Base-by-base conservation (phyloP, 768 basidiomycete species). In the Boletus insuetus region DNA sequence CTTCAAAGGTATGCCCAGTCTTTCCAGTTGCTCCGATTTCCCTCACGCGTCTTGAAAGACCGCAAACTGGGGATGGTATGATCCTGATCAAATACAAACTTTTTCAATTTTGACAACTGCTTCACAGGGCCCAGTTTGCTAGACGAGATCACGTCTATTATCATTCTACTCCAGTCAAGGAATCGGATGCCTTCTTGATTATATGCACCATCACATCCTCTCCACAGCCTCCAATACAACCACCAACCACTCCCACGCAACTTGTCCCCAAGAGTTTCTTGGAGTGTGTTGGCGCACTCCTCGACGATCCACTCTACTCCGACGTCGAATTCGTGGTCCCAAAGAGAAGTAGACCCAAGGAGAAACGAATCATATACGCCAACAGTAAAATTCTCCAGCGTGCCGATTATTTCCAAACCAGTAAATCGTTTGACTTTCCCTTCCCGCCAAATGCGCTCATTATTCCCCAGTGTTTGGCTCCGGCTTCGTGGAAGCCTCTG, bases 21-120 rank as follows among this genome's bases (percentile, higher is more conserved):
- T 32, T 8, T 31, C 29, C 6, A 14, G 35, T 44, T 12, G 17
- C 29, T 19, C 34, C 44, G 6, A 26, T 49, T 13, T 46, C 19
- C 39, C 61, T 73, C 49, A 66, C 29, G 14, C 19, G 32, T 34
- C 22, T 16, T 46, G 12, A 46, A 54, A 89, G 86, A 87, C 90
- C 13, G 87, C 87, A 29, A 93, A 92, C 63, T 92, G 90, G 91
- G 90, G 89, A 69, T 94, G 91, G 89, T 87, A 79, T 47, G 63
- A 13, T 46, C 31, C 20, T 35, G 46, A 56, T 41, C 48, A 51
- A 37, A 53, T 26, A 32, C 32, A 6, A n/a, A 24, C 35, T 11
- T 26, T 46, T 44, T n/a, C 4, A 6, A 3, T 31, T 53, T 66
- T n/a, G 4, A 55, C 32, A 19, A 31, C 41, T 40, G 37, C 40